These are phyloP conservation scores for Syzygium syzygioides DNA, from an alignment of 441 rosid species.

Conservation along the genomic window DNA sequence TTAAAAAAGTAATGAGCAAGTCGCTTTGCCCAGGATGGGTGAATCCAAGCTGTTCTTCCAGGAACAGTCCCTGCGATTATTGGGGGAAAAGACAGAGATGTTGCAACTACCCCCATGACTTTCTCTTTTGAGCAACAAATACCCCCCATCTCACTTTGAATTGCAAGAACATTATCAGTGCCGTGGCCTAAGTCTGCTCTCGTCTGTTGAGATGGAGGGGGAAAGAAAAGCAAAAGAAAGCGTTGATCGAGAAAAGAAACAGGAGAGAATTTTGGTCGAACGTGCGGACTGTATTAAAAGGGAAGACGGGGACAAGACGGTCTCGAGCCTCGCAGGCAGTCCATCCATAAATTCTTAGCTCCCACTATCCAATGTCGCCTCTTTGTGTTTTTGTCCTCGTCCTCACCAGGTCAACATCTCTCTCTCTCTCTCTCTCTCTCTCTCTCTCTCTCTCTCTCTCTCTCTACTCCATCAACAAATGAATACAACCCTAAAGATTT, in stretches of 20 bases:
- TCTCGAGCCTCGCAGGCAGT: slow-evolving; percentile 35
- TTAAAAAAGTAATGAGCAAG: not conserved
- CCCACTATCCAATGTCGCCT: slow-evolving; percentile 31
- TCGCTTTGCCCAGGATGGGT: not conserved
- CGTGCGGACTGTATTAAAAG: slow-evolving; percentile 24
- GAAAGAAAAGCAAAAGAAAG: not conserved
- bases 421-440: not conserved
- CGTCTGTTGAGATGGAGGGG: not conserved
- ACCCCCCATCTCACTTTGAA: not conserved
- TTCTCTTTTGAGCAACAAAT: not conserved
- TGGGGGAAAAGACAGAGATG: not conserved
- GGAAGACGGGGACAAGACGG: slow-evolving; percentile 16
- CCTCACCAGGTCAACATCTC: slow-evolving; percentile 19
- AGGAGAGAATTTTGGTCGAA: not conserved
- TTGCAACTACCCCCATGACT: not conserved
- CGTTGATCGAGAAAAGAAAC: not conserved
- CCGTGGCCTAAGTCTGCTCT: not conserved
- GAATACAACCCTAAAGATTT: not conserved
- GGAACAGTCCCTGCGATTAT: not conserved
- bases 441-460: too few species aligned
- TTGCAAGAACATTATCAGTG: not conserved
- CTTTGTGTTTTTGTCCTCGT: slow-evolving; percentile 15
- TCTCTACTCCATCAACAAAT: not conserved
- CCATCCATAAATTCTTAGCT: not conserved
- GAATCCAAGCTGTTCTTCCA: not conserved